These are phyloP conservation scores for Penicillium verhagenii DNA, from an alignment of 495 filamentous ascomycete genomes.

Conservation along the genomic window DNA sequence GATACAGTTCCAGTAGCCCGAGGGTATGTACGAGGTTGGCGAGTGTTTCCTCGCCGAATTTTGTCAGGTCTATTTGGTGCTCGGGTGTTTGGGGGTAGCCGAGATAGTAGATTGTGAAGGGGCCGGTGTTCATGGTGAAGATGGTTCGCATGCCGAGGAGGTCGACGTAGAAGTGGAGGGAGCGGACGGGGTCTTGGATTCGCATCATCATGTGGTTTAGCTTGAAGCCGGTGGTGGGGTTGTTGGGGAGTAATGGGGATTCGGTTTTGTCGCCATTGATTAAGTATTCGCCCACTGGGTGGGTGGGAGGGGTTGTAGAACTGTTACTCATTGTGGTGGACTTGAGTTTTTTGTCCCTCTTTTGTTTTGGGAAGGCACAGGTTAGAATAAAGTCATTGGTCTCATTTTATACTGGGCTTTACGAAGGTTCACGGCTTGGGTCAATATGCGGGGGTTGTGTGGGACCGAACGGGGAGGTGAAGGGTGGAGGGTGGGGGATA, in stretches of 20 bases:
- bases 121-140: not conserved
- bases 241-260: not conserved
- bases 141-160: constrained; percentile 4
- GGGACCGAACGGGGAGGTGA: not conserved
- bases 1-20: constrained; percentile 2
- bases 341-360: not conserved
- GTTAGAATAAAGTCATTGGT: not conserved
- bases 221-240: not conserved
- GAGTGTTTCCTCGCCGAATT: not conserved
- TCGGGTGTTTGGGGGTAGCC: not conserved
- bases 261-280: constrained; percentile 1
- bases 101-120: constrained; percentile 5
- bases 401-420: not conserved
- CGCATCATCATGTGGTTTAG: constrained; percentile 4
- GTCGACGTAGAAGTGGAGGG: not conserved
- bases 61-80: not conserved
- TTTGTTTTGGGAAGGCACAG: too few species aligned
- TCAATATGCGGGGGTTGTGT: not conserved
- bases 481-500: too few species aligned
- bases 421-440: not conserved
- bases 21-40: not conserved
- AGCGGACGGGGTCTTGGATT: not conserved
- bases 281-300: not conserved
- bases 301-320: not conserved
- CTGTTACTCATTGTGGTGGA: not conserved